Conservation (phyloP, 2,329 filamentous ascomycete genomes). For the Fusarium tanahbumbuense region DNA sequence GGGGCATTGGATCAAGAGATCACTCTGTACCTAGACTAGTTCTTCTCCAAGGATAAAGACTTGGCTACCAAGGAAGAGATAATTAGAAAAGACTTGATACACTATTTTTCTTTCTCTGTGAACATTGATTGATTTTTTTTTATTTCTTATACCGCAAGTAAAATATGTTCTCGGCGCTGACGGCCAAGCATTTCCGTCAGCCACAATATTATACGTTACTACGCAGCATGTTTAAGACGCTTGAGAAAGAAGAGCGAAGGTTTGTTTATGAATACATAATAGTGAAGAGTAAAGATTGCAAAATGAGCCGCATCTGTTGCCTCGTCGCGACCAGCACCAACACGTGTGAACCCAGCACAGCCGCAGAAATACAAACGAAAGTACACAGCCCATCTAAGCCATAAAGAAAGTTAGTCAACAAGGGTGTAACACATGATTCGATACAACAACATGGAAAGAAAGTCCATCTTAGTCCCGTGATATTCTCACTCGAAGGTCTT, state of each 20-base stretch:
- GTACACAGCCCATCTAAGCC: neutral
- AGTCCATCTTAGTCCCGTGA: neutral
- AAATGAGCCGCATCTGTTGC: conserved; percentile 2
- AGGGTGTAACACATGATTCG: neutral
- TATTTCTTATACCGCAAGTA: neutral
- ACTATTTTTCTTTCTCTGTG: neutral
- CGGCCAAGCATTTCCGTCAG: neutral
- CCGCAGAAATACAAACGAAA: neutral
- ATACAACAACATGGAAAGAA: neutral
- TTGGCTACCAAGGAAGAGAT: neutral
- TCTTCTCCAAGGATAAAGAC: neutral
- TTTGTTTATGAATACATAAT: neutral
- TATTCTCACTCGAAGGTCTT: neutral
- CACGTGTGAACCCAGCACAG: conserved; percentile 3
- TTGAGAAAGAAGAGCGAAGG: neutral
- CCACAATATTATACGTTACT: neutral
- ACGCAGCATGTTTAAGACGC: neutral
- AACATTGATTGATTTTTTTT: neutral
- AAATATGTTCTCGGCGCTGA: neutral
- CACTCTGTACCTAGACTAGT: conserved; percentile 3
- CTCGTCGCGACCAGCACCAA: conserved; percentile 12
- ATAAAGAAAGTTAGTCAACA: neutral
- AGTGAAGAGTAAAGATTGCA: conserved; percentile 6
- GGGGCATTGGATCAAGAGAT: neutral
- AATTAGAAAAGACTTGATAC: neutral